Evolutionary conservation across 2,329 filamentous ascomycete genomes (phyloP), one percentile per base, ranked within the genome.

Genomic region (Penicillium digitatum): DNA sequence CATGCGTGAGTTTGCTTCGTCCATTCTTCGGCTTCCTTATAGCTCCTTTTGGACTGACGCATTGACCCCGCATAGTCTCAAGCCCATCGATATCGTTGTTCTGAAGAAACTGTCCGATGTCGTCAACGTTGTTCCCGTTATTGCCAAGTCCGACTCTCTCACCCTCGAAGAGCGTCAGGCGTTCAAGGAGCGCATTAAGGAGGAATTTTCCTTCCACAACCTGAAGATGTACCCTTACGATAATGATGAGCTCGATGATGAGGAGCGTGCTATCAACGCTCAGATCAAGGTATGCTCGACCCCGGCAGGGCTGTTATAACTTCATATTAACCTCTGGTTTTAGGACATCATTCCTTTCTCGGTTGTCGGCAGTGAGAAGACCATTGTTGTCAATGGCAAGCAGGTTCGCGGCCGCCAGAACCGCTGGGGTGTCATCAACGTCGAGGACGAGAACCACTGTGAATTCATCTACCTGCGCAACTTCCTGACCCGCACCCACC

Each of bases 151-250:
- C 56, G 94, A 99, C 76, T 94, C 91, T 50, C 81, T 99, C 71
- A 99, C 94, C 14, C 82, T 96, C 32, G 93, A 99, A 78, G 94
- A 99, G 84, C 88, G 94, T 67, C 86, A 86, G 73, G 89, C 88
- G 47, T 99, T 99, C 86, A 99, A 99, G 86, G 90, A 96, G 81
- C 86, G 88, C 75, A 99, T 99, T 82, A 96, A 96, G 88, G 94
- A 97, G 82, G 94, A 99, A 77, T 99, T 99, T 75, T 82, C 89
- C 56, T 99, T 99, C 88, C 94, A 99, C 85, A 97, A 97, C 83
- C 85, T 99, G 72, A 93, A 96, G 83, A 99, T 99, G 94, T 99
- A 95, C 82, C 94, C 94, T 58, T 99, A 99, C 76, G 94, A 99
- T 77, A 97, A 96, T 74, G 94, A 99, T 69, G 94, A 99, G 82